These are phyloP conservation scores for Globisporangium spinosum DNA, from an alignment of 352 stramenopile species.

Conservation along the genomic window DNA sequence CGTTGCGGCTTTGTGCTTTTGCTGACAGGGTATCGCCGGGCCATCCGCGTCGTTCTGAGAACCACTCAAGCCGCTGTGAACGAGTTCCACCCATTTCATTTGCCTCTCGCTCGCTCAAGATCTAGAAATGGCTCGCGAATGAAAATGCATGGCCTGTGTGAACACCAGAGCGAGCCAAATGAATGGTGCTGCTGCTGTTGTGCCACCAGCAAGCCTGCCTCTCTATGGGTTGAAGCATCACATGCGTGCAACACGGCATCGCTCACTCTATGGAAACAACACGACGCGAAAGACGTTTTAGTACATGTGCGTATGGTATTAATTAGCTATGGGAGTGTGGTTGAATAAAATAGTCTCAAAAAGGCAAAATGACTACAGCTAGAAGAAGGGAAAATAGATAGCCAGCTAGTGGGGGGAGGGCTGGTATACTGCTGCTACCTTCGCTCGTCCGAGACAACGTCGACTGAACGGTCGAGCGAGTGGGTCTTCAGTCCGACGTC, in stretches of 20 bases:
- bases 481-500: constrained; percentile 34
- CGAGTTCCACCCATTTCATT: constrained; percentile 11
- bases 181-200: neutral
- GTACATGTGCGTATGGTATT: constrained; percentile 6
- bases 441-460: constrained; percentile 16
- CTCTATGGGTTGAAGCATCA: neutral
- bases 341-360: constrained; percentile 21
- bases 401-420: constrained; percentile 2
- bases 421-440: constrained; percentile 7
- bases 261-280: neutral
- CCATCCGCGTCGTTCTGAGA: constrained; percentile 7
- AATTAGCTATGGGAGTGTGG: constrained; percentile 2
- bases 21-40: constrained; percentile 2
- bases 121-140: neutral
- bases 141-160: neutral
- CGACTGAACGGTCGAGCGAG: constrained; percentile 27
- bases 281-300: neutral
- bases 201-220: neutral
- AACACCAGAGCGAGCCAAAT: neutral
- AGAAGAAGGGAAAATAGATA: constrained; percentile 15
- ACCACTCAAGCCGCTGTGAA: constrained; percentile 8
- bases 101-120: neutral
- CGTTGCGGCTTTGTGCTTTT: constrained; percentile 4
- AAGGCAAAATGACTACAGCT: constrained; percentile 12
- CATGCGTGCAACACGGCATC: neutral